phyloP scores from a whole-genome alignment of 2,329 filamentous ascomycete species.

The Botrytis galanthina region DNA sequence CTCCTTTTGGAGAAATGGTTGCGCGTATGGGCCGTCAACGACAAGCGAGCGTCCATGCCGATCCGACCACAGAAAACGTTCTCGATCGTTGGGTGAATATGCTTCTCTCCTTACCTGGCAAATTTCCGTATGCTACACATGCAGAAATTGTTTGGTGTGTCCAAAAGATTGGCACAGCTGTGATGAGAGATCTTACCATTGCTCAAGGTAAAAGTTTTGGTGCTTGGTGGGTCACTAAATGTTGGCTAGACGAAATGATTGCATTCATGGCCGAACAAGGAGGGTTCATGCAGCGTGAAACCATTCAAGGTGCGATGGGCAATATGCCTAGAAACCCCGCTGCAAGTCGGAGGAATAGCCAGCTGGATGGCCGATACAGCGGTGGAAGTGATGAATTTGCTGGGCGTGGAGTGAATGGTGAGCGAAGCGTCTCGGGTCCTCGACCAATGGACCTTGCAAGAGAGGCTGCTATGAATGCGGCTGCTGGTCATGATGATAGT shows the following conservation, averaged over 20 bases:
- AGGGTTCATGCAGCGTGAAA: constrained; percentile 71
- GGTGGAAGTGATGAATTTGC: constrained; percentile 38
- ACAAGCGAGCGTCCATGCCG: constrained; percentile 40
- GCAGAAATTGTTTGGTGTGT: constrained; percentile 75
- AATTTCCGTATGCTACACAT: constrained; percentile 72
- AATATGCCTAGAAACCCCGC: constrained; percentile 30
- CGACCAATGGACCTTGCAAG: constrained; percentile 42
- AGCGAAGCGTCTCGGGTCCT: constrained; percentile 27
- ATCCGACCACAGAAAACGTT: constrained; percentile 59
- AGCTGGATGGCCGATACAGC: constrained; percentile 36
- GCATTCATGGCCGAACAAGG: constrained; percentile 86
- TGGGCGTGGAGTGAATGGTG: constrained; percentile 27
- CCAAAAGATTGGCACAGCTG: constrained; percentile 70
- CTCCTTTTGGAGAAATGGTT: constrained; percentile 58
- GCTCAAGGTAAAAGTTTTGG: constrained; percentile 76
- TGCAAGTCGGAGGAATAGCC: constrained; percentile 30
- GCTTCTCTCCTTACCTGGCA: constrained; percentile 62
- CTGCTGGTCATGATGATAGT: constrained; percentile 64
- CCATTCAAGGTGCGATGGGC: constrained; percentile 39
- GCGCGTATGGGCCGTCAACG: constrained; percentile 47
- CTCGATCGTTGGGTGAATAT: constrained; percentile 78
- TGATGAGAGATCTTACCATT: constrained; percentile 79
- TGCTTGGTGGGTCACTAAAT: constrained; percentile 94
- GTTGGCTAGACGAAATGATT: constrained; percentile 93
- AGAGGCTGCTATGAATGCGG: constrained; percentile 47